These are phyloP conservation scores for Leccinum griseonigrum DNA, from an alignment of 1,284 basidiomycete species.

Conservation along the genomic window DNA sequence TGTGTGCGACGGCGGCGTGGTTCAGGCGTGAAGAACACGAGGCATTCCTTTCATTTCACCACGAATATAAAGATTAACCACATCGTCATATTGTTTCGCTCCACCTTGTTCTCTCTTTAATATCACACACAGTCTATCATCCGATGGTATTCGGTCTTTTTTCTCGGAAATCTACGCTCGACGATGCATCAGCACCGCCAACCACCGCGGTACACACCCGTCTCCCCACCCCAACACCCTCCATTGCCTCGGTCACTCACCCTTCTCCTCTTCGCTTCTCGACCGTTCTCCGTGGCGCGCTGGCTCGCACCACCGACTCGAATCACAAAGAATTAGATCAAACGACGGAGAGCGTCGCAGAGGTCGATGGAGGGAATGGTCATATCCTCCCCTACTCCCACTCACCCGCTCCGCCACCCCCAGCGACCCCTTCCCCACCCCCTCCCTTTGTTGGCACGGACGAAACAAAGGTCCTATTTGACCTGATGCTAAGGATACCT, in stretches of 20 bases:
- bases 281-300: conserved; percentile 22
- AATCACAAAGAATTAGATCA: conserved; percentile 14
- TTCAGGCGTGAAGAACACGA: conserved; percentile 22
- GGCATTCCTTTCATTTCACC: conserved; percentile 16
- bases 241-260: conserved; percentile 35
- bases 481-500: conserved; percentile 58
- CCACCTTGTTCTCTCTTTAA: neutral
- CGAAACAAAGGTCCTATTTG: conserved; percentile 39
- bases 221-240: conserved; percentile 54
- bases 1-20: conserved; percentile 9
- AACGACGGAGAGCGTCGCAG: conserved; percentile 6
- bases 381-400: neutral
- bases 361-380: conserved; percentile 2
- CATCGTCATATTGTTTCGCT: neutral
- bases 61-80: conserved; percentile 6
- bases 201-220: conserved; percentile 23
- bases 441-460: conserved; percentile 6
- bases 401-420: conserved; percentile 17
- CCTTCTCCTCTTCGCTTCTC: conserved; percentile 30
- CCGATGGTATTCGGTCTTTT: conserved; percentile 54
- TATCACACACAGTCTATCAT: neutral
- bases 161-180: conserved; percentile 36
- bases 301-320: conserved; percentile 20
- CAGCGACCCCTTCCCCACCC: conserved; percentile 28
- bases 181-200: conserved; percentile 11